Base-by-base conservation (phyloP, 2,329 filamentous ascomycete species). In the Ophiostoma sp. region DNA sequence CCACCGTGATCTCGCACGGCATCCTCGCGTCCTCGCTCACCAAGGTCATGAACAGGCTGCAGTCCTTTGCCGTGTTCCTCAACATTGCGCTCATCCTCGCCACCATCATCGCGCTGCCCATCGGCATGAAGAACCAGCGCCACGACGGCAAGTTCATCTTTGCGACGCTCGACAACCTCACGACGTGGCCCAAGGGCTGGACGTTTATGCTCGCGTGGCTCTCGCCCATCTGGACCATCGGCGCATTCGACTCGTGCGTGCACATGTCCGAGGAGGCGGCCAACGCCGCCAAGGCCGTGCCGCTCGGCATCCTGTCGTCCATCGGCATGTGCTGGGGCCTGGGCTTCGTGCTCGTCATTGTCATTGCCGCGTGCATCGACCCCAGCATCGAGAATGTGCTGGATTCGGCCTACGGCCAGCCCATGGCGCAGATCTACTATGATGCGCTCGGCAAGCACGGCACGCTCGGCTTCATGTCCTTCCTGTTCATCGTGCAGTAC, bases 141-240 rank as follows among this genome's bases (percentile, higher is more conserved):
- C 82, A 82, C 70, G 76, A 77, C 65, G 80, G 76, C 3, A 74
- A 75, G 6, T 87, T 81, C 70, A 85, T 89, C 45, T 89, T 87
- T 72, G 78, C 80, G 0, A 77, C 83, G n/a, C 78, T 82, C 1
- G 81, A 83, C 16, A 88, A 88, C 72, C 75, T 84, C 2, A 86
- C 84, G 0, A 82, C 81, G 0, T 88, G 86, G 84, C 82, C 84
- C 3, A 79, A 78, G 0, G 82, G 83, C 0, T 85, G 84, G 82
- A 78, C 83, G 0, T 88, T 87, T 72, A 85, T 88, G 77, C 76
- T 88, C 1, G 78, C 83, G 0, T 88, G 85, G 84, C 77, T 88
- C 27, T 81, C 79, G 42, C 86, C 86, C 0, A 87, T 89, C 70
- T 89, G 86, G 86, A 85, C 84, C 0, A 83, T 84, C 49, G 79